A percentile compares a stretch with the other conserved stretches of the same genome.
Evolutionary conservation across 345 rosid species (phyloP).

Genomic region (Murraya paniculata): DNA sequence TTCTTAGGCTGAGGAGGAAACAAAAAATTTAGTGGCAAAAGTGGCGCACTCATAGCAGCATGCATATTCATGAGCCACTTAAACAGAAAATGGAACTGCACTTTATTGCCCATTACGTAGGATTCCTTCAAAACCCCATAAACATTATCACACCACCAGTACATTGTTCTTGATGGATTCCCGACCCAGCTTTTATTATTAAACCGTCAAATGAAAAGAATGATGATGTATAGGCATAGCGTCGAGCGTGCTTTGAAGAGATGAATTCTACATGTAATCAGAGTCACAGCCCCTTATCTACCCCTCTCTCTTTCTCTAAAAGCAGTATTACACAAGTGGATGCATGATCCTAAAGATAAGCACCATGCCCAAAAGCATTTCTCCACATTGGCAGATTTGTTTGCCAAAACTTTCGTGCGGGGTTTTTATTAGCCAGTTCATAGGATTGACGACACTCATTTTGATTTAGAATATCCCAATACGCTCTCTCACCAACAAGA

Average conservation of each 20-base stretch:
- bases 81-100: not conserved
- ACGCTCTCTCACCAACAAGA: not conserved
- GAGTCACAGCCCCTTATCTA: not conserved
- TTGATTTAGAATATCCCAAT: not conserved
- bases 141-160: not conserved
- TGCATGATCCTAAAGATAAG: not conserved
- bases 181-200: not conserved
- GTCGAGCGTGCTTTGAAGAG: not conserved
- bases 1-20: not conserved
- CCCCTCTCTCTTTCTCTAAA: not conserved
- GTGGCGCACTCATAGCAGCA: slow-evolving; percentile 21
- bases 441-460: not conserved
- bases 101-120: not conserved
- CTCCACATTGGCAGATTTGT: not conserved
- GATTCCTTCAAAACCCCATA: not conserved
- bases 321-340: not conserved
- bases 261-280: not conserved
- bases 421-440: not conserved
- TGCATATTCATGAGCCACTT: not conserved
- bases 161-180: not conserved
- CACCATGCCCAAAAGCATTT: not conserved
- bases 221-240: not conserved
- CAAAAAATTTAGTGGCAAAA: slow-evolving; percentile 4
- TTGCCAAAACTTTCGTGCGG: not conserved
- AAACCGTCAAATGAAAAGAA: not conserved